phyloP scores from a whole-genome alignment of 1,139 yeast species.

The Yamadazyma triangularis region DNA sequence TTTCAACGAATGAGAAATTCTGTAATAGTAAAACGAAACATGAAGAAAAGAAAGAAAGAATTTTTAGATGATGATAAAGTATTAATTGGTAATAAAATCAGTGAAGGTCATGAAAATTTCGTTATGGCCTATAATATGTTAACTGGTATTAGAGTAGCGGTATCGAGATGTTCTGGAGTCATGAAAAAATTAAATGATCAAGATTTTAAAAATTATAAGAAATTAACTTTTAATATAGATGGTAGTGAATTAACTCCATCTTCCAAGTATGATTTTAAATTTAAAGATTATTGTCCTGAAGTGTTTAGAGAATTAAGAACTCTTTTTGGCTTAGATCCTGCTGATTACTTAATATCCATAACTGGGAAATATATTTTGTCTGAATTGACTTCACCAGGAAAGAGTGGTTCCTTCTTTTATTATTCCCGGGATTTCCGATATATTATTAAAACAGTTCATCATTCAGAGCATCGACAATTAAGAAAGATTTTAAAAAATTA shows the following conservation, averaged over 20 bases:
- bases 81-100: constrained; percentile 73
- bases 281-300: constrained; percentile 93
- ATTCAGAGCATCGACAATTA: constrained; percentile 83
- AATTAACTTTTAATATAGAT: constrained; percentile 78
- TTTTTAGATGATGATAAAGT: constrained; percentile 58
- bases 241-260: constrained; percentile 92
- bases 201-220: constrained; percentile 70
- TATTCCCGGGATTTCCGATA: constrained; percentile 90
- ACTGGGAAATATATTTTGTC: constrained; percentile 91
- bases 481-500: constrained; percentile 73
- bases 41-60: constrained; percentile 28
- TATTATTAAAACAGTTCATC: constrained; percentile 94
- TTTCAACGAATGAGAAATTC: constrained; percentile 41
- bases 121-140: constrained; percentile 96
- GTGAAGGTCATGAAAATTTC: constrained; percentile 90
- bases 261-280: constrained; percentile 91
- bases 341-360: constrained; percentile 87
- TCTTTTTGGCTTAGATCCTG: constrained; percentile 85
- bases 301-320: constrained; percentile 84
- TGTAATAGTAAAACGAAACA: constrained; percentile 42
- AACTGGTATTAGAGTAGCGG: constrained; percentile 94
- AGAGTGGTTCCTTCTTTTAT: constrained; percentile 93
- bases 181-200: constrained; percentile 66
- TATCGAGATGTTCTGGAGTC: constrained; percentile 83
- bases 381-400: constrained; percentile 94